Percentiles rank a stretch among this genome's conserved stretches.
phyloP scores from a whole-genome alignment of 1,284 basidiomycete genomes.

The Sporisorium iseilematis-ciliati region DNA sequence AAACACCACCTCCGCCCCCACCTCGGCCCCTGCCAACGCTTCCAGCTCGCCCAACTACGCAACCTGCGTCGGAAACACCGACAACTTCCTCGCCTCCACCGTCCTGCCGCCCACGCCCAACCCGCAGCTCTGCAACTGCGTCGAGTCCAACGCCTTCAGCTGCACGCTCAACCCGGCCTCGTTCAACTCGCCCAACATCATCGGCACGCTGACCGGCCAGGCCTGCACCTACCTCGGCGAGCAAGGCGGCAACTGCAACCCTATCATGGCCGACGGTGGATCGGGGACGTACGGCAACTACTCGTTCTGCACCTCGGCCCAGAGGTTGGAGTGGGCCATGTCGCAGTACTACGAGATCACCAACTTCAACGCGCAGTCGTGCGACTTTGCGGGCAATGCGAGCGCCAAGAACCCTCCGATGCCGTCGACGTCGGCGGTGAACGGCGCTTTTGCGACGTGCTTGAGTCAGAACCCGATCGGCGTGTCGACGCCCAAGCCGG shows the following conservation, averaged over 20 bases:
- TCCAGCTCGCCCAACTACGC: conserved; percentile 76
- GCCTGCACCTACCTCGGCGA: conserved; percentile 79
- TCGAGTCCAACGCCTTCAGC: conserved; percentile 76
- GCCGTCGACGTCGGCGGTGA: conserved; percentile 74
- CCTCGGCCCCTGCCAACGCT: conserved; percentile 74
- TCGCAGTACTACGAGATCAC: conserved; percentile 80
- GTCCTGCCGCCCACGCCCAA: conserved; percentile 86
- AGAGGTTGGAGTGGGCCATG: conserved; percentile 77
- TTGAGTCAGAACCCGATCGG: conserved; percentile 75
- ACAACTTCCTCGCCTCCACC: conserved; percentile 77
- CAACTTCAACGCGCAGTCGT: conserved; percentile 75
- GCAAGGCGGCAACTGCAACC: conserved; percentile 74
- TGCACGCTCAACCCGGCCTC: conserved; percentile 80
- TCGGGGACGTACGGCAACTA: conserved; percentile 82
- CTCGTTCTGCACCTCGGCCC: conserved; percentile 80
- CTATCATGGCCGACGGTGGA: conserved; percentile 80
- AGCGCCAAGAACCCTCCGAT: conserved; percentile 76
- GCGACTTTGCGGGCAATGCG: conserved; percentile 85
- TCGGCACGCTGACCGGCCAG: conserved; percentile 79
- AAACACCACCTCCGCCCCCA: conserved; percentile 76
- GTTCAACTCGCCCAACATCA: conserved; percentile 76
- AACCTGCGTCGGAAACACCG: conserved; percentile 77
- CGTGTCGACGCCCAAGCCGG: conserved; percentile 54
- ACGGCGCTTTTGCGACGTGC: conserved; percentile 78
- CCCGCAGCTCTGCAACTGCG: conserved; percentile 81